A percentile compares a stretch with the other conserved stretches of the same genome.
These are phyloP conservation scores for Cunninghamia lanceolata DNA, from an alignment of 75 land plant genomes.

Conservation along the genomic window DNA sequence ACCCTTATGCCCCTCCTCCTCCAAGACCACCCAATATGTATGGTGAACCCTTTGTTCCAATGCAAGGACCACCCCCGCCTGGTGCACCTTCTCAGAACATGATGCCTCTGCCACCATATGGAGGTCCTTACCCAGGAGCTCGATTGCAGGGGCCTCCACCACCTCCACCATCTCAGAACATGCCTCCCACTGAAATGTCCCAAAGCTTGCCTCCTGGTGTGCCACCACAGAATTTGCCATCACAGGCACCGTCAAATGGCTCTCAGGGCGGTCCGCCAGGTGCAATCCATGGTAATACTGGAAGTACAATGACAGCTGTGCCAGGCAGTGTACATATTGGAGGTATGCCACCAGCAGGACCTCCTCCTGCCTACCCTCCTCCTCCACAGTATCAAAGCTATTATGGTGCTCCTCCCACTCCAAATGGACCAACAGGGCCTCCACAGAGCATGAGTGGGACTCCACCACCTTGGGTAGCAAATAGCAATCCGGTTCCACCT, in stretches of 20 bases:
- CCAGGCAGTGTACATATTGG: background rate
- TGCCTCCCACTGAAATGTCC: conserved; percentile 40
- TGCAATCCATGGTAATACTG: conserved; percentile 21
- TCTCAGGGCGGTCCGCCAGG: conserved; percentile 50
- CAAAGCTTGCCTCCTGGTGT: conserved; percentile 33
- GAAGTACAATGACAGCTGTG: conserved; percentile 19
- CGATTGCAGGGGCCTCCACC: conserved; percentile 24
- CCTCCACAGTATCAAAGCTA: conserved; percentile 47
- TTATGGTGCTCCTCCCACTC: conserved; percentile 51
- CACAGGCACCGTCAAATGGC: conserved; percentile 37
- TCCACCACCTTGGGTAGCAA: conserved; percentile 33
- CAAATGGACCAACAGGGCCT: conserved; percentile 27
- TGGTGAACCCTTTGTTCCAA: conserved; percentile 3
- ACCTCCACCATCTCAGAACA: conserved; percentile 27
- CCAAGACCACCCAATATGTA: conserved; percentile 13
- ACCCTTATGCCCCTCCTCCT: conserved; percentile 44
- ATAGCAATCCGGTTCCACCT: conserved; percentile 9
- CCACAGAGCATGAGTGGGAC: conserved; percentile 24
- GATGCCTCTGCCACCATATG: conserved; percentile 9
- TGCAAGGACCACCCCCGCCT: background rate
- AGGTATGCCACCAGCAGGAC: conserved; percentile 30
- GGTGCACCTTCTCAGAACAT: conserved; percentile 7
- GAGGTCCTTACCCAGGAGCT: conserved; percentile 46
- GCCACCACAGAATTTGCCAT: conserved; percentile 21
- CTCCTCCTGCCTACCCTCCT: conserved; percentile 35